A percentile compares a stretch with the other conserved stretches of the same genome.
Conservation (phyloP, 108 stramenopile species). For the Cyclotella atomus region DNA sequence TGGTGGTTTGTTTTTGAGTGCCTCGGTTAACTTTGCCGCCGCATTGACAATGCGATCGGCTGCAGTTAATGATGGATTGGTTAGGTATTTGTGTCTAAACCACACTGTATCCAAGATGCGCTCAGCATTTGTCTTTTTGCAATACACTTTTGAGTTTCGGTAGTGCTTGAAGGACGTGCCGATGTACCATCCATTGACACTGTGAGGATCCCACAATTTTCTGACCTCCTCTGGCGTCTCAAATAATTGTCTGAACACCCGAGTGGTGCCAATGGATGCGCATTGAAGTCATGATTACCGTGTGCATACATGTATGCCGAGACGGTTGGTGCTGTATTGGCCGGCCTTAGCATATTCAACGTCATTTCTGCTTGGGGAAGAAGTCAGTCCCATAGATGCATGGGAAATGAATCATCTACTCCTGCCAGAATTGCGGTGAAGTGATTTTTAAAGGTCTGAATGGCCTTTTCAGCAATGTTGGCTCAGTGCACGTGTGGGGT, state of each 20-base stretch:
- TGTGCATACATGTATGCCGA: not conserved
- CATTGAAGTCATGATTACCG: not conserved
- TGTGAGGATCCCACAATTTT: slow-evolving; percentile 9
- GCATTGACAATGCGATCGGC: not conserved
- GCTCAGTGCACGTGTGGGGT: slow-evolving; percentile 33
- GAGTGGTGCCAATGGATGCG: not conserved
- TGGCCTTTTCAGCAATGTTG: slow-evolving; percentile 32
- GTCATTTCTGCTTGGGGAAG: slow-evolving; percentile 48
- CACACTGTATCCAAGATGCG: not conserved
- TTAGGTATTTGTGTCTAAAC: not conserved
- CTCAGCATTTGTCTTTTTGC: not conserved
- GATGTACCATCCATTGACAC: not conserved
- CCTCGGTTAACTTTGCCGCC: not conserved
- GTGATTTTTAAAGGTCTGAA: slow-evolving; percentile 7
- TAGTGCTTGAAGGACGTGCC: not conserved
- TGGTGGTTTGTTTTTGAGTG: not conserved
- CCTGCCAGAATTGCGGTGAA: slow-evolving; percentile 27
- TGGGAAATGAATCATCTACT: slow-evolving; percentile 15
- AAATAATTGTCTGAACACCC: not conserved
- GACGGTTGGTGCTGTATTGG: slow-evolving; percentile 16
- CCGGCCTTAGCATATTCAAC: slow-evolving; percentile 46
- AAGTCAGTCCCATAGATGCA: slow-evolving; percentile 39
- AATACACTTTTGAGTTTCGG: not conserved
- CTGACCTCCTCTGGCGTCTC: slow-evolving; percentile 19
- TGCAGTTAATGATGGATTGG: not conserved